Conservation (phyloP, 768 basidiomycete genomes). For the Nidula microcarpa region DNA sequence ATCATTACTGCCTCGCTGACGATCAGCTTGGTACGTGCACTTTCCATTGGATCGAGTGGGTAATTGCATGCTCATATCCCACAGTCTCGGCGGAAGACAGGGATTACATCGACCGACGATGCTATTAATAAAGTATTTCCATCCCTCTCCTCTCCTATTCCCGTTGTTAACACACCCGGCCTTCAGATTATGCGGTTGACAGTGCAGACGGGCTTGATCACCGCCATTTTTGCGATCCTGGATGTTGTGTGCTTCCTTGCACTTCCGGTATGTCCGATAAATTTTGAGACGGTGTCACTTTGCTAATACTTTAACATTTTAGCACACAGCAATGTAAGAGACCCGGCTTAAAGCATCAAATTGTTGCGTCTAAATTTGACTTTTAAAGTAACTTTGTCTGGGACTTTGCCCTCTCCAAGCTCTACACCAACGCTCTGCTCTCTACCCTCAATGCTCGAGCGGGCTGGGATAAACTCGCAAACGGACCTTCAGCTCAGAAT, state of each 20-base stretch:
- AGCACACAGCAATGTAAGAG: conserved; percentile 20
- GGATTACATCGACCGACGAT: conserved; percentile 29
- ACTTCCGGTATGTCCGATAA: conserved; percentile 9
- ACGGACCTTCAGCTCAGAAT: conserved; percentile 8
- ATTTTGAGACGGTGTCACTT: not conserved
- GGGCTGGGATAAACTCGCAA: conserved; percentile 9
- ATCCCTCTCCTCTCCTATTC: not conserved
- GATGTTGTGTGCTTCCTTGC: conserved; percentile 25
- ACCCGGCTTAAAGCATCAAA: not conserved
- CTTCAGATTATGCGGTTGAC: conserved; percentile 13
- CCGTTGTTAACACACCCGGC: not conserved
- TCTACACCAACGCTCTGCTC: conserved; percentile 20
- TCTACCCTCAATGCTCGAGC: conserved; percentile 17
- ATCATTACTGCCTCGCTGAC: conserved; percentile 42
- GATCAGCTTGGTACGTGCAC: conserved; percentile 32
- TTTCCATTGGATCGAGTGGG: not conserved
- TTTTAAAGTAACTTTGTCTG: conserved; percentile 18
- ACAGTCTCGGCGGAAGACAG: conserved; percentile 32
- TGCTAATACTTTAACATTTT: not conserved
- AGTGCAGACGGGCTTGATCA: conserved; percentile 25
- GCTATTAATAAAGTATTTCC: conserved; percentile 19
- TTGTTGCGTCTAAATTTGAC: not conserved
- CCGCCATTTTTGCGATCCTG: conserved; percentile 20
- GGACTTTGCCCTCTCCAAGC: conserved; percentile 22
- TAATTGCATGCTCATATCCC: not conserved